Conservation (phyloP, 768 basidiomycete species). For the Leccinum longicurvipes region DNA sequence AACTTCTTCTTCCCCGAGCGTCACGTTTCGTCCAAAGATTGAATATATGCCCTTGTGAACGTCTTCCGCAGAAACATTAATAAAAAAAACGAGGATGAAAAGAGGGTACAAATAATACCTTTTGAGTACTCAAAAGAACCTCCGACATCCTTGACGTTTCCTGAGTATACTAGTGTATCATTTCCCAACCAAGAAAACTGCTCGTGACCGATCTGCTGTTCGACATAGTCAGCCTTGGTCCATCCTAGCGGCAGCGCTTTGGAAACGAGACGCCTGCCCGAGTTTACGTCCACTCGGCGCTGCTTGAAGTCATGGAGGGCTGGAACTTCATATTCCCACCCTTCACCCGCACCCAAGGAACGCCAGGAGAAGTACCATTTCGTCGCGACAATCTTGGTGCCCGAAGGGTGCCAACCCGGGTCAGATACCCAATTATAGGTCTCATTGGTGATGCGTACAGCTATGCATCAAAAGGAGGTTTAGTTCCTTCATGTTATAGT, state of each 20-base stretch:
- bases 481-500: conserved; percentile 1
- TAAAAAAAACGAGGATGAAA: neutral
- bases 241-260: conserved; percentile 60
- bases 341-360: conserved; percentile 69
- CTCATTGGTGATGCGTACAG: conserved; percentile 62
- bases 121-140: conserved; percentile 59
- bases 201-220: conserved; percentile 74
- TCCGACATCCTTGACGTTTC: conserved; percentile 53
- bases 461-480: conserved; percentile 20
- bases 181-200: conserved; percentile 61
- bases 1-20: conserved; percentile 46
- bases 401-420: conserved; percentile 67
- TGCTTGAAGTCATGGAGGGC: conserved; percentile 3
- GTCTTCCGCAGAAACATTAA: conserved; percentile 37
- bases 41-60: conserved; percentile 69
- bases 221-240: conserved; percentile 54
- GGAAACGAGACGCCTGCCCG: conserved; percentile 53
- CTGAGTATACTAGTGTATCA: conserved; percentile 61
- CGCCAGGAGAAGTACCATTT: conserved; percentile 72
- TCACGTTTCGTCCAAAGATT: conserved; percentile 65
- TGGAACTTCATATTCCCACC: conserved; percentile 64
- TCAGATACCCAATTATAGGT: conserved; percentile 71
- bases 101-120: conserved; percentile 36
- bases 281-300: conserved; percentile 34
- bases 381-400: conserved; percentile 61